These are phyloP conservation scores for Lentinula sp. DNA, from an alignment of 768 basidiomycete genomes.

Conservation along the genomic window DNA sequence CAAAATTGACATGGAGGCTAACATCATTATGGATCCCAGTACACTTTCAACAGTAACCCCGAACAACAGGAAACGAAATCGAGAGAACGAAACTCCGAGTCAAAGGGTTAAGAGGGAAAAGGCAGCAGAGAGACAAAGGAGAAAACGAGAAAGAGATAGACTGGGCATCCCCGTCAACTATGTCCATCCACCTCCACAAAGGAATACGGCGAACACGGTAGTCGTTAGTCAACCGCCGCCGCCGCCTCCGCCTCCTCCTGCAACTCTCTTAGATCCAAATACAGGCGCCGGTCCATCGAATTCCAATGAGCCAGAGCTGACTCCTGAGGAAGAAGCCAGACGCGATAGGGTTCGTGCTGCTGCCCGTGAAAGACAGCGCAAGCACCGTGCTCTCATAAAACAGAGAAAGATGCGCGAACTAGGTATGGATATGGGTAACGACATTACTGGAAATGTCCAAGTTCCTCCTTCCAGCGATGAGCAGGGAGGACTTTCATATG, in stretches of 20 bases:
- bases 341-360: slow-evolving; percentile 70
- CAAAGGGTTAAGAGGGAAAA: slow-evolving; percentile 79
- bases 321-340: slow-evolving; percentile 60
- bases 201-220: slow-evolving; percentile 9
- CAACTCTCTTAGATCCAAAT: not conserved
- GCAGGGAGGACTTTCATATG: not conserved
- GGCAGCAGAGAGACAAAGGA: slow-evolving; percentile 77
- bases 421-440: slow-evolving; percentile 78
- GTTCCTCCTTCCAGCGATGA: slow-evolving; percentile 55
- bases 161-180: slow-evolving; percentile 24
- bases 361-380: slow-evolving; percentile 76
- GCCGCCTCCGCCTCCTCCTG: not conserved
- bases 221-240: not conserved
- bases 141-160: slow-evolving; percentile 72
- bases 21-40: not conserved
- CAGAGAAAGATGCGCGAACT: slow-evolving; percentile 76
- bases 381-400: slow-evolving; percentile 75
- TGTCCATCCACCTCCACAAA: slow-evolving; percentile 23
- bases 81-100: slow-evolving; percentile 69
- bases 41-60: not conserved
- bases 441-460: slow-evolving; percentile 57
- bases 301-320: slow-evolving; percentile 26
- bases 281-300: slow-evolving; percentile 1
- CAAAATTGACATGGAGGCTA: not conserved
- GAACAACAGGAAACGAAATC: slow-evolving; percentile 41